Evolutionary conservation across 2,329 filamentous ascomycete species (phyloP).

Genomic region (Setomelanomma holmii): DNA sequence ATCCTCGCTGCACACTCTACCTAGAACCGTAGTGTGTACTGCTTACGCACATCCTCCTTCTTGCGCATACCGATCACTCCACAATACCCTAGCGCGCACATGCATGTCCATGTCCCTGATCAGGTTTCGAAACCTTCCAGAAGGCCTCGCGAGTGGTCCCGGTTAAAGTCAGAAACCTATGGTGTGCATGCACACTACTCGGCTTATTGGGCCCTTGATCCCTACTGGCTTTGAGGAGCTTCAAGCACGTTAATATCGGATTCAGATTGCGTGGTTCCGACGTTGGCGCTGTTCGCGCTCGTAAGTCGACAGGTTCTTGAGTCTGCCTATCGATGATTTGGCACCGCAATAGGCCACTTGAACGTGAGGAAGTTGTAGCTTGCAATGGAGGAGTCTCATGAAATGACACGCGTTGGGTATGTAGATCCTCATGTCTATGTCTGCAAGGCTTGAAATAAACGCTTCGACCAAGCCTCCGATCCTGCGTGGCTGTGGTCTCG

Average conservation of each 20-base stretch:
- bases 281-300: constrained; percentile 5
- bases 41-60: no score
- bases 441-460: no score
- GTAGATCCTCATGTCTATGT: background rate
- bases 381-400: no score
- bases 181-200: constrained; percentile 7
- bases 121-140: constrained; percentile 15
- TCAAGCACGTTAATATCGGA: constrained; percentile 10
- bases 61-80: no score
- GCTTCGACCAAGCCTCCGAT: background rate
- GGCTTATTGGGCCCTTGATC: constrained; percentile 2
- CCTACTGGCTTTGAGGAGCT: constrained; percentile 1
- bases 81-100: background rate
- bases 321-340: background rate
- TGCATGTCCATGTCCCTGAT: background rate
- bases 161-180: constrained; percentile 11
- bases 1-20: no score
- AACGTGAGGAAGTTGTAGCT: no score
- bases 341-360: no score
- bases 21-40: no score
- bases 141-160: constrained; percentile 6
- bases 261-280: constrained; percentile 5
- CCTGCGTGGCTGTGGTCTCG: background rate
- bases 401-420: no score
- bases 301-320: background rate